Percentiles rank a stretch among this genome's conserved stretches.
phyloP scores from a whole-genome alignment of 2,329 filamentous ascomycete genomes.

The Fusarium sp. region DNA sequence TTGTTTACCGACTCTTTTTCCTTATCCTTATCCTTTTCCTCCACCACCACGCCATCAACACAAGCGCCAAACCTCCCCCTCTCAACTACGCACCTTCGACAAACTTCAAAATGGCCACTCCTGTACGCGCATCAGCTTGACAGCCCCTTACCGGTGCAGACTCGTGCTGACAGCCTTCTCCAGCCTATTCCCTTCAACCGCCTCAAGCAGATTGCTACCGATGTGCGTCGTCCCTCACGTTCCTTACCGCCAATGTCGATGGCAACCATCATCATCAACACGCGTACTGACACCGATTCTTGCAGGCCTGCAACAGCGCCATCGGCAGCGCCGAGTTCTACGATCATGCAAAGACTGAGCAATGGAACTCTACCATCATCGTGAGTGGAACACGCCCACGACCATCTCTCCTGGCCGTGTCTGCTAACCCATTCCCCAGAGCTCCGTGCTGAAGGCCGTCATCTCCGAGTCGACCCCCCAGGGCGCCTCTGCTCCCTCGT shows the following conservation, averaged over 20 bases:
- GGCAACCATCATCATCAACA: constrained; percentile 13
- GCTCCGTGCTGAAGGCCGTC: constrained; percentile 80
- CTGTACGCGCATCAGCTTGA: constrained; percentile 45
- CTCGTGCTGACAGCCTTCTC: constrained; percentile 39
- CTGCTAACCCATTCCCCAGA: constrained; percentile 60
- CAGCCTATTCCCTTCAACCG: constrained; percentile 82
- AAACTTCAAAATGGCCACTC: constrained; percentile 53
- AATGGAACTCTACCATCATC: constrained; percentile 95
- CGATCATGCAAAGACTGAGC: constrained; percentile 84
- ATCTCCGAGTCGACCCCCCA: constrained; percentile 79
- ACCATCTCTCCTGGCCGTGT: constrained; percentile 8
- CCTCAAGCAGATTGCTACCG: constrained; percentile 86
- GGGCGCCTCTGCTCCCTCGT: constrained; percentile 70
- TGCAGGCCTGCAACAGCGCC: constrained; percentile 83
- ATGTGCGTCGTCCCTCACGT: constrained; percentile 67
- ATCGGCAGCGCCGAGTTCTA: constrained; percentile 83
- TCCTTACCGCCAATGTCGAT: constrained; percentile 37
- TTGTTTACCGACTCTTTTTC: constrained; percentile 47
- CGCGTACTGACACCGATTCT: constrained; percentile 24
- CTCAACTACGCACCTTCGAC: constrained; percentile 28
- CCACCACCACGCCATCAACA: constrained; percentile 43
- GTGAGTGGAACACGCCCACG: constrained; percentile 61
- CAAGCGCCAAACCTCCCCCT: constrained; percentile 38
- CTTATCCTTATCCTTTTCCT: constrained; percentile 15
- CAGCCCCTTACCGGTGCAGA: neutral